Percentiles rank a stretch among this genome's conserved stretches.
Evolutionary conservation across 306 rosid species (phyloP).

Genomic region (Dalbergia cochinchinensis): DNA sequence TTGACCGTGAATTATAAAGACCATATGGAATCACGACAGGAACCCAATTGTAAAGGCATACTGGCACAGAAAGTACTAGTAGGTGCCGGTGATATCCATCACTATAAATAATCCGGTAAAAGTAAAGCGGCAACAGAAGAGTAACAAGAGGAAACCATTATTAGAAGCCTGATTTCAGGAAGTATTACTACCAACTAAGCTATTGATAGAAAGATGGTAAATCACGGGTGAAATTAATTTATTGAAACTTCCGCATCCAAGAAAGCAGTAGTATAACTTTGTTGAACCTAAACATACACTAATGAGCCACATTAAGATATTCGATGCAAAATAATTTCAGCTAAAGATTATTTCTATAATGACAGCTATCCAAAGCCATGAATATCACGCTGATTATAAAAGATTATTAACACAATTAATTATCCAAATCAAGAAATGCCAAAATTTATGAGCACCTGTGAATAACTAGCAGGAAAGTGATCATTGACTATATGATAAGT

Average conservation of each 20-base stretch:
- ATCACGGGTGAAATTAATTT: background rate
- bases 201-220: constrained; percentile 16
- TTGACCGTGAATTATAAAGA: background rate
- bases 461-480: constrained; percentile 34
- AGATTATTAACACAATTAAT: constrained; percentile 11
- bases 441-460: background rate
- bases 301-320: constrained; percentile 1
- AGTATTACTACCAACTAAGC: background rate
- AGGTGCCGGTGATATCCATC: constrained; percentile 9
- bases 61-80: constrained; percentile 3
- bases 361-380: background rate
- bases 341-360: constrained; percentile 1
- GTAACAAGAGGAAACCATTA: constrained; percentile 13
- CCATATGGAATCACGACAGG: background rate
- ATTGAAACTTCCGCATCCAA: background rate
- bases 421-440: constrained; percentile 9
- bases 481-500: constrained; percentile 28
- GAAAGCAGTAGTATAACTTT: background rate
- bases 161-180: background rate
- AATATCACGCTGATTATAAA: constrained; percentile 15
- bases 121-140: background rate
- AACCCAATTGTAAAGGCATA: constrained; percentile 25
- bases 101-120: constrained; percentile 10
- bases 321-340: background rate
- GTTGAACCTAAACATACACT: constrained; percentile 13